A percentile compares a stretch with the other conserved stretches of the same genome.
These are phyloP conservation scores for Mycena rebaudengoi DNA, from an alignment of 768 basidiomycete genomes.

Conservation along the genomic window DNA sequence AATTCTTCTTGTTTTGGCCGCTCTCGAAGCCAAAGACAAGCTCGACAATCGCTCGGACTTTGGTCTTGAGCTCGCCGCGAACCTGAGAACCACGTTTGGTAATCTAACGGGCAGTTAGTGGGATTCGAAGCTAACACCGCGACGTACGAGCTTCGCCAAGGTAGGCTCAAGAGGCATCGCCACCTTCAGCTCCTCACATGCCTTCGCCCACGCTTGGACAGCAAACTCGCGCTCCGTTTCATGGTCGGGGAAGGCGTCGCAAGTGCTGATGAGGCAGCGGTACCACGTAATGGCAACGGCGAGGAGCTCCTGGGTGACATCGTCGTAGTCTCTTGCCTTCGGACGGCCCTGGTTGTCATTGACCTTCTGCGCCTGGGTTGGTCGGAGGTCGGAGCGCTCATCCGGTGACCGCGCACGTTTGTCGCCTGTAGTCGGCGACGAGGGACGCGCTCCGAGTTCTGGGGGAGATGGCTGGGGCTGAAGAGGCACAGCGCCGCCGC, in stretches of 20 bases:
- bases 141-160: slow-evolving; percentile 28
- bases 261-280: slow-evolving; percentile 30
- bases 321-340: slow-evolving; percentile 28
- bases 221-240: slow-evolving; percentile 18
- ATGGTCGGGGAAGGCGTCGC: slow-evolving; percentile 31
- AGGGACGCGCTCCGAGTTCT: no score
- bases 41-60: slow-evolving; percentile 23
- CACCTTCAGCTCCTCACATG: slow-evolving; percentile 15
- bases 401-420: slow-evolving; percentile 2
- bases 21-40: slow-evolving; percentile 30
- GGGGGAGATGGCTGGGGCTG: neutral
- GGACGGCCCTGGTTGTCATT: slow-evolving; percentile 3
- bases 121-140: neutral
- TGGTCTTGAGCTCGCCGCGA: slow-evolving; percentile 29
- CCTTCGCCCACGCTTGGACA: slow-evolving; percentile 21
- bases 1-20: slow-evolving; percentile 23
- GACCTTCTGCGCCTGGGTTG: neutral
- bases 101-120: slow-evolving; percentile 5
- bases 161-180: slow-evolving; percentile 12
- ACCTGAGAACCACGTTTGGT: slow-evolving; percentile 27
- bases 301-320: slow-evolving; percentile 29
- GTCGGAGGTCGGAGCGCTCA: neutral
- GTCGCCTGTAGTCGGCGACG: neutral
- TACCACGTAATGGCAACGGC: slow-evolving; percentile 25
- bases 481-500: neutral